A percentile compares a stretch with the other conserved stretches of the same genome.
Evolutionary conservation across 805 yeast genomes (phyloP).

Genomic region (Ogataea siamensis): DNA sequence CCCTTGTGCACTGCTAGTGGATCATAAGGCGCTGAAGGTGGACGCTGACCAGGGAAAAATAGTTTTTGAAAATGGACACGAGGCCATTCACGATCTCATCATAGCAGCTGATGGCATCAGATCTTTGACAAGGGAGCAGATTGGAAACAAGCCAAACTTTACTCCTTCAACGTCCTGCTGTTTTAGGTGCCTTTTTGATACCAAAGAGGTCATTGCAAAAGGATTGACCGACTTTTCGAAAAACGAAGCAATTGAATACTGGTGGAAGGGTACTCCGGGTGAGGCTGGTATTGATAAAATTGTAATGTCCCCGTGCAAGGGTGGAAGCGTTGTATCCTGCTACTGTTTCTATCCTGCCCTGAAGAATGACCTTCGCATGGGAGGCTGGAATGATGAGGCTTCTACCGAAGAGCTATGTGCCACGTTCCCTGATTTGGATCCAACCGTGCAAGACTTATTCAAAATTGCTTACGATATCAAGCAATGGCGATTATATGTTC

Average conservation of each 20-base stretch:
- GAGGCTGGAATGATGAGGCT: slow-evolving; percentile 28
- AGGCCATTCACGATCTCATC: slow-evolving; percentile 27
- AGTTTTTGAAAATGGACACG: slow-evolving; percentile 28
- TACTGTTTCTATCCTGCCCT: slow-evolving; percentile 28
- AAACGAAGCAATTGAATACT: slow-evolving; percentile 29
- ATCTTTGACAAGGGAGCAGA: slow-evolving; percentile 24
- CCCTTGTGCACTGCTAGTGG: slow-evolving; percentile 26
- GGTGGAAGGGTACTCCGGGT: slow-evolving; percentile 26
- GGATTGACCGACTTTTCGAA: slow-evolving; percentile 26
- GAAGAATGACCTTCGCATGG: slow-evolving; percentile 21
- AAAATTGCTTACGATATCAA: slow-evolving; percentile 29
- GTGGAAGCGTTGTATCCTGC: slow-evolving; percentile 26
- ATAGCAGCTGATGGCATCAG: slow-evolving; percentile 36
- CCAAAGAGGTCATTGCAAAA: slow-evolving; percentile 18
- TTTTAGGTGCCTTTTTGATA: slow-evolving; percentile 27
- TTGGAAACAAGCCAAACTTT: slow-evolving; percentile 24
- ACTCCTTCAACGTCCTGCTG: slow-evolving; percentile 26
- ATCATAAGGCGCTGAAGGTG: slow-evolving; percentile 24
- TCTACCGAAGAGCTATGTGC: slow-evolving; percentile 21
- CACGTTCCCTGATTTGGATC: slow-evolving; percentile 25
- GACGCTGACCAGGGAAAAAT: slow-evolving; percentile 27
- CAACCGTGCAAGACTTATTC: slow-evolving; percentile 23
- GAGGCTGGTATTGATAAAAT: slow-evolving; percentile 25
- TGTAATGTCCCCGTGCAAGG: slow-evolving; percentile 29
- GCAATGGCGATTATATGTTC: slow-evolving; percentile 31